Conservation (phyloP, 1,139 yeast genomes). For the Nakaseomyces uthaithaninus region DNA sequence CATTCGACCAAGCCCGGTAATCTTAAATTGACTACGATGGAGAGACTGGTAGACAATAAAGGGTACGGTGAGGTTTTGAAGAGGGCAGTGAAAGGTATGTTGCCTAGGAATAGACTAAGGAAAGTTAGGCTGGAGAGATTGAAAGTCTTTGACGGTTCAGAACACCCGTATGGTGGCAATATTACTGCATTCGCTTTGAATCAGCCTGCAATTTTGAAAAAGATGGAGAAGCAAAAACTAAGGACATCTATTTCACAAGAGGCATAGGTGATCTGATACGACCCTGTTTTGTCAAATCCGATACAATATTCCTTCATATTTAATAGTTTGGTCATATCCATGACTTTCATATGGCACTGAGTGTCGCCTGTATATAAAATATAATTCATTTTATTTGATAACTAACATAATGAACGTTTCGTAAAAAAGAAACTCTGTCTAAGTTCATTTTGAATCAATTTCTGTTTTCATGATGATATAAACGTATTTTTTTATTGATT, state of each 20-base stretch:
- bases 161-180: constrained; percentile 77
- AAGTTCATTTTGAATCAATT: too few species aligned
- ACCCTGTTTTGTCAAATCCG: neutral
- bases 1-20: constrained; percentile 91
- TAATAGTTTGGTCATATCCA: too few species aligned
- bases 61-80: constrained; percentile 78
- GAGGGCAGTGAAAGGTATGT: constrained; percentile 91
- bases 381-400: too few species aligned
- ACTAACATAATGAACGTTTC: too few species aligned
- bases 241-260: constrained; percentile 2
- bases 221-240: neutral
- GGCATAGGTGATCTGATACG: neutral
- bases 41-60: constrained; percentile 61
- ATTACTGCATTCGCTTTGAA: constrained; percentile 84
- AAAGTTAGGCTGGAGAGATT: constrained; percentile 73
- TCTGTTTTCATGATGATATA: too few species aligned
- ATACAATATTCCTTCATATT: constrained; percentile 4
- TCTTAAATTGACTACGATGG: constrained; percentile 75
- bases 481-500: too few species aligned
- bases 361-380: neutral
- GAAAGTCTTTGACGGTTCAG: constrained; percentile 80
- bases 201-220: constrained; percentile 38
- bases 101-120: constrained; percentile 84
- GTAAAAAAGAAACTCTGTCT: too few species aligned
- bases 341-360: neutral